phyloP scores from a whole-genome alignment of 176 grass and related monocot genomes.

The Oryza punctata region DNA sequence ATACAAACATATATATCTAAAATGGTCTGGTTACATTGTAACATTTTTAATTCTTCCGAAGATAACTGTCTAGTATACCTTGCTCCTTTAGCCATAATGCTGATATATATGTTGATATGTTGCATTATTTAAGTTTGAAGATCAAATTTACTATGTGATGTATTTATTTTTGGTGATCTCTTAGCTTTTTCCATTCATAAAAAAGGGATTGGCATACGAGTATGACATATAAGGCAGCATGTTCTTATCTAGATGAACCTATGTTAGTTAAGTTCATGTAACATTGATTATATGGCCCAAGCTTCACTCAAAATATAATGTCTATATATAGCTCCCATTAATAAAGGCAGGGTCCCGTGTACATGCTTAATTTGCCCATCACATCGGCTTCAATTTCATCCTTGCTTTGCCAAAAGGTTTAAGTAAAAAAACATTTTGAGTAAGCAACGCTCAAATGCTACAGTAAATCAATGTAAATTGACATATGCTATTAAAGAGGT shows the following conservation, averaged over 20 bases:
- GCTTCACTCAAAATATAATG: too few relatives aligned
- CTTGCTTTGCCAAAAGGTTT: background rate
- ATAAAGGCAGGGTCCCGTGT: too few relatives aligned
- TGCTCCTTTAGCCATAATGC: background rate
- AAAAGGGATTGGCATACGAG: background rate
- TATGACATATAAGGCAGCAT: background rate
- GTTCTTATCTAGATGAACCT: background rate
- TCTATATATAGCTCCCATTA: too few relatives aligned
- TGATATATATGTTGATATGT: background rate
- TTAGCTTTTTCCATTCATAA: too few relatives aligned
- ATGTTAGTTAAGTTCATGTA: background rate
- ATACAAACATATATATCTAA: too few relatives aligned
- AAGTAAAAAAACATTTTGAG: background rate
- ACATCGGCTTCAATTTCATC: too few relatives aligned
- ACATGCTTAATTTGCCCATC: background rate
- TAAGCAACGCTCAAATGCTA: background rate
- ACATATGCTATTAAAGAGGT: too few relatives aligned
- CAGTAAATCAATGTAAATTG: background rate
- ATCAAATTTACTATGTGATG: too few relatives aligned
- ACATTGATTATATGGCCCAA: too few relatives aligned
- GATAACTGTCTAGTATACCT: background rate
- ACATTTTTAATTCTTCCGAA: background rate
- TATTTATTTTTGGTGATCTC: too few relatives aligned
- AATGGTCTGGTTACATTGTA: background rate
- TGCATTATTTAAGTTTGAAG: too few relatives aligned